These are phyloP conservation scores for Penicillium sp. DNA, from an alignment of 2,329 filamentous ascomycete species.

Conservation along the genomic window DNA sequence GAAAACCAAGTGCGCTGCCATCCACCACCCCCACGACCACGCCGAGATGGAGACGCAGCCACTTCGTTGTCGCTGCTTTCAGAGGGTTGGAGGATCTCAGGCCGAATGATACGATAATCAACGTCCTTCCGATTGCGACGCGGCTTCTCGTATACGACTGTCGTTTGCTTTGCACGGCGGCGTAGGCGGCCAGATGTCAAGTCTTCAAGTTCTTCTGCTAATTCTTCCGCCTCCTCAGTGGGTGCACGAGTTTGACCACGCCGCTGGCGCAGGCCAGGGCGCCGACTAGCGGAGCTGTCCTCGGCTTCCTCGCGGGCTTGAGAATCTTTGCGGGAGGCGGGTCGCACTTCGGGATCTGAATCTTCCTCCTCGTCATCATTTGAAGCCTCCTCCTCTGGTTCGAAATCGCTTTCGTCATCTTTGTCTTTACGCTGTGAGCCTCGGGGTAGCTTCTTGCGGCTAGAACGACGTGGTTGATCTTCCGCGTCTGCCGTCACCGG, in stretches of 20 bases:
- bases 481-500: constrained; percentile 33
- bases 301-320: constrained; percentile 47
- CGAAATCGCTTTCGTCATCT: constrained; percentile 62
- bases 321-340: constrained; percentile 41
- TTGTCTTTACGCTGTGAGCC: constrained; percentile 45
- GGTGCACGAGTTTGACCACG: constrained; percentile 45
- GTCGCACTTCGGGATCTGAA: constrained; percentile 50
- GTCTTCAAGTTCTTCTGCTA: constrained; percentile 57
- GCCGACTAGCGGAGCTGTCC: constrained; percentile 47
- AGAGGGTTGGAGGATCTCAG: constrained; percentile 65
- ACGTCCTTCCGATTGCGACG: constrained; percentile 61
- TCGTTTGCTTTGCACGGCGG: constrained; percentile 34
- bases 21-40: constrained; percentile 56
- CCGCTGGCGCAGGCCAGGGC: constrained; percentile 51
- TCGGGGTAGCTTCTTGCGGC: constrained; percentile 40
- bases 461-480: constrained; percentile 36
- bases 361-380: constrained; percentile 53
- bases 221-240: constrained; percentile 52
- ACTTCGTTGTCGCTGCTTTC: constrained; percentile 67
- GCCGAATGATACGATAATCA: constrained; percentile 81
- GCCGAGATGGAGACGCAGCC: constrained; percentile 65
- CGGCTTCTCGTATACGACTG: constrained; percentile 46
- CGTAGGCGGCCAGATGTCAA: constrained; percentile 47
- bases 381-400: constrained; percentile 55
- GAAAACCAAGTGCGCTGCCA: constrained; percentile 84